A percentile compares a stretch with the other conserved stretches of the same genome.
These are phyloP conservation scores for Diaporthe aspalathi DNA, from an alignment of 2,329 filamentous ascomycete genomes.

Conservation along the genomic window DNA sequence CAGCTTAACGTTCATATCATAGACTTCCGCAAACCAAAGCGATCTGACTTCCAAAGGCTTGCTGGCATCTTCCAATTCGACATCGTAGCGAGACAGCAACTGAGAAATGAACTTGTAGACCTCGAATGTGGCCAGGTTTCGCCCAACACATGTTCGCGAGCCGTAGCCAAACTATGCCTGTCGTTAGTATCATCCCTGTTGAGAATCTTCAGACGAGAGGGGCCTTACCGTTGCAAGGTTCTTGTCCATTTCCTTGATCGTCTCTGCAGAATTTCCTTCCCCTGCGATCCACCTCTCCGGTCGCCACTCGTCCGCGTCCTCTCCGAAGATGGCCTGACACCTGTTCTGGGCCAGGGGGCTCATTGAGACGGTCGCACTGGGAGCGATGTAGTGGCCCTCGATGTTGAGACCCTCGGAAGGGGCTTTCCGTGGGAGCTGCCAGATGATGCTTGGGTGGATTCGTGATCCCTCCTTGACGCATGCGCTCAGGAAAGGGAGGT, in stretches of 20 bases:
- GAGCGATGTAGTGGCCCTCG: background rate
- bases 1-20: conserved; percentile 1
- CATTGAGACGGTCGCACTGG: background rate
- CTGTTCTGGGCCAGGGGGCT: conserved; percentile 1
- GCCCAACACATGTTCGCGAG: background rate
- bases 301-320: background rate
- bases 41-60: background rate
- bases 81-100: background rate
- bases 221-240: background rate
- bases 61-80: background rate
- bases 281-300: conserved; percentile 10
- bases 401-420: background rate
- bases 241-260: conserved; percentile 18
- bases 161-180: background rate
- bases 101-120: conserved; percentile 4
- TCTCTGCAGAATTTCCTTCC: background rate
- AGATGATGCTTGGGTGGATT: background rate
- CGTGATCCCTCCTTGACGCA: conserved; percentile 3
- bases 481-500: background rate
- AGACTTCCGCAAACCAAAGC: conserved; percentile 18
- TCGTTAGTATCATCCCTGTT: background rate
- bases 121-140: conserved; percentile 1
- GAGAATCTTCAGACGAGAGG: too few species aligned
- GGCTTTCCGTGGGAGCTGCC: conserved; percentile 11
- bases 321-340: background rate